These are phyloP conservation scores for Apiotrichum akiyoshidainum DNA, from an alignment of 1,284 basidiomycete genomes.

Conservation along the genomic window DNA sequence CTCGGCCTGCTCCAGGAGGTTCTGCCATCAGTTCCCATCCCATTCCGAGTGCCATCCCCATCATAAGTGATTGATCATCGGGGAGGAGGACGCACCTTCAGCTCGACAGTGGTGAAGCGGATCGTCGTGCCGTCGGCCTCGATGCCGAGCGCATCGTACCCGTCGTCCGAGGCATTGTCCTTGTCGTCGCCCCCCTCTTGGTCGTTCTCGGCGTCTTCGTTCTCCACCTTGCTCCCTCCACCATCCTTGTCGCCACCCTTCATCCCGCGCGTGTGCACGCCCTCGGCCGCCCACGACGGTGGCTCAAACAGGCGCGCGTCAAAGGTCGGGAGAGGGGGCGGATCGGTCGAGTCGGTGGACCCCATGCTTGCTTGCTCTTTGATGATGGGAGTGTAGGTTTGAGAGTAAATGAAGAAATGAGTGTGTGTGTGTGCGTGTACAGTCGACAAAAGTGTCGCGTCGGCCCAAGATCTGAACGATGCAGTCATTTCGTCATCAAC, in stretches of 20 bases:
- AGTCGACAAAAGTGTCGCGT: too few relatives aligned
- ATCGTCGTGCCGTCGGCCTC: constrained; percentile 27
- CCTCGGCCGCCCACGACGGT: constrained; percentile 34
- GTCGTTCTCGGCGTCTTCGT: background rate
- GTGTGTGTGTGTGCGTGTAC: too few relatives aligned
- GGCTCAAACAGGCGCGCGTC: constrained; percentile 36
- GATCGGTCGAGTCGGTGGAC: background rate
- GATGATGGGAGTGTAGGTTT: too few relatives aligned
- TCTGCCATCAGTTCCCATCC: constrained; percentile 16
- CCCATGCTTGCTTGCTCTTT: too few relatives aligned
- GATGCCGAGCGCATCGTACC: constrained; percentile 33
- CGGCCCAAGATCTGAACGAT: too few relatives aligned
- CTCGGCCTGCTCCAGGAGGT: constrained; percentile 24
- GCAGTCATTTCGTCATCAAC: too few relatives aligned
- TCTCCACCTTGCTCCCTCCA: background rate
- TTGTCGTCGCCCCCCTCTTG: constrained; percentile 11
- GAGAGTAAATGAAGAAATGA: too few relatives aligned
- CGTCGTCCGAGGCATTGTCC: constrained; percentile 20
- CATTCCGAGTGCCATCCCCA: too few relatives aligned
- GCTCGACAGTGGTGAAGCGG: constrained; percentile 26
- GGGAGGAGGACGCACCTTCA: constrained; percentile 22
- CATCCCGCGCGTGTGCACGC: background rate
- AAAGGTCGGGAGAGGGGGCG: constrained; percentile 14
- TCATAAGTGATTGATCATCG: too few relatives aligned
- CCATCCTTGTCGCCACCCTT: constrained; percentile 1